A percentile compares a stretch with the other conserved stretches of the same genome.
Conservation (phyloP, 2,329 filamentous ascomycete species). For the Orbilia oligospora region DNA sequence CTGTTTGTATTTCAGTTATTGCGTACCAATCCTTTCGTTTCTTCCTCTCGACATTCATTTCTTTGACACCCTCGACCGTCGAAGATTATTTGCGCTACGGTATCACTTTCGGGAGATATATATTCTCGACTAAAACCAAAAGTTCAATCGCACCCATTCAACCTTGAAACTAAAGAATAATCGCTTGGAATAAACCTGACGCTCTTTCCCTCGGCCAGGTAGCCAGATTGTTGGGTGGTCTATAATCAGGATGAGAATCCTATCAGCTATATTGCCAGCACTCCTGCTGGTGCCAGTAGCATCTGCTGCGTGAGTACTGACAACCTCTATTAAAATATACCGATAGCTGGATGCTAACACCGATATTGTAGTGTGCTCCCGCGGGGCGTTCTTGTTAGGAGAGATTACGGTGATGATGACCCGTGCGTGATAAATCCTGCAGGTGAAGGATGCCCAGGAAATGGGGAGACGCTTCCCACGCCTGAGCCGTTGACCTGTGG, state of each 20-base stretch:
- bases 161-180: neutral
- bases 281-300: constrained; percentile 48
- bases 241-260: constrained; percentile 38
- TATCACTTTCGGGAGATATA: constrained; percentile 9
- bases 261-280: constrained; percentile 39
- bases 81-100: constrained; percentile 3
- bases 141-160: constrained; percentile 4
- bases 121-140: constrained; percentile 16
- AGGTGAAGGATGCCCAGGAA: too few relatives aligned
- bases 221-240: constrained; percentile 7
- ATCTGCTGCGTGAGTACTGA: constrained; percentile 39
- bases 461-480: neutral
- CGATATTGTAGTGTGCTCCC: neutral
- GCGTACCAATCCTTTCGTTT: constrained; percentile 41
- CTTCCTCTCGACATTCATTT: constrained; percentile 36
- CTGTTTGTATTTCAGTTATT: constrained; percentile 25
- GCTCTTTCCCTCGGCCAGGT: constrained; percentile 20
- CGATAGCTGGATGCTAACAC: neutral
- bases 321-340: neutral
- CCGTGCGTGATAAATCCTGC: neutral
- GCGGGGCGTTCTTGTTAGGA: neutral
- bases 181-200: constrained; percentile 3
- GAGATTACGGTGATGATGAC: neutral
- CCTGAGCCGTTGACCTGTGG: too few relatives aligned
- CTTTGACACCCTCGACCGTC: constrained; percentile 16